Evolutionary conservation across 441 rosid genomes (phyloP).

Genomic region (Pelargonium australe): DNA sequence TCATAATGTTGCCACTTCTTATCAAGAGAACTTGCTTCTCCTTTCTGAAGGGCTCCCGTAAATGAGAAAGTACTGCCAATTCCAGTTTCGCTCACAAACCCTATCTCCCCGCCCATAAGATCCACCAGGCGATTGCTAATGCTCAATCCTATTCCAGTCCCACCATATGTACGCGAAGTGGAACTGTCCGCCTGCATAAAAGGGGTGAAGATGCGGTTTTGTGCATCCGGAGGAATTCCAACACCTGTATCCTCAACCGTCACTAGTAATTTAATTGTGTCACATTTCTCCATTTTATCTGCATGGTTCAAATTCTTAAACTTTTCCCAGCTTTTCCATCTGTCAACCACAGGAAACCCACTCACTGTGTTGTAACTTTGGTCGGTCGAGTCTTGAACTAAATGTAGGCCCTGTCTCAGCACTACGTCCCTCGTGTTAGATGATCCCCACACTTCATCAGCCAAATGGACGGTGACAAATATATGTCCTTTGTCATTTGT

Average conservation of each 20-base stretch:
- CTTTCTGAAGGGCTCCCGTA: constrained; percentile 59
- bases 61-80: constrained; percentile 86
- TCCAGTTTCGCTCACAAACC: constrained; percentile 70
- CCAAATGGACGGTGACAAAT: constrained; percentile 77
- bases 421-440: constrained; percentile 43
- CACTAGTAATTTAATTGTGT: constrained; percentile 53
- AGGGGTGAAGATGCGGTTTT: constrained; percentile 76
- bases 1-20: constrained; percentile 42
- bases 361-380: constrained; percentile 49
- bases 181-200: constrained; percentile 99
- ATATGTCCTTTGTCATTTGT: constrained; percentile 77
- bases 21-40: constrained; percentile 37
- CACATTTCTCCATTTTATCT: constrained; percentile 28
- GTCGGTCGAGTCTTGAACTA: constrained; percentile 33
- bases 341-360: constrained; percentile 74
- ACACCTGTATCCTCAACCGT: constrained; percentile 93
- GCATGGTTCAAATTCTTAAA: constrained; percentile 36
- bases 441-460: constrained; percentile 50
- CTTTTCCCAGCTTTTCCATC: constrained; percentile 79
- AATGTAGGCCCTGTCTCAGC: constrained; percentile 44
- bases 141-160: constrained; percentile 94
- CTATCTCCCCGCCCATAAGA: constrained; percentile 92
- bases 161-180: constrained; percentile 89
- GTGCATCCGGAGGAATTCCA: constrained; percentile 76
- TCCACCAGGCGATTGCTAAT: constrained; percentile 83